Base-by-base conservation (phyloP, 1,139 yeast species). In the Lizanozyma gosingica region DNA sequence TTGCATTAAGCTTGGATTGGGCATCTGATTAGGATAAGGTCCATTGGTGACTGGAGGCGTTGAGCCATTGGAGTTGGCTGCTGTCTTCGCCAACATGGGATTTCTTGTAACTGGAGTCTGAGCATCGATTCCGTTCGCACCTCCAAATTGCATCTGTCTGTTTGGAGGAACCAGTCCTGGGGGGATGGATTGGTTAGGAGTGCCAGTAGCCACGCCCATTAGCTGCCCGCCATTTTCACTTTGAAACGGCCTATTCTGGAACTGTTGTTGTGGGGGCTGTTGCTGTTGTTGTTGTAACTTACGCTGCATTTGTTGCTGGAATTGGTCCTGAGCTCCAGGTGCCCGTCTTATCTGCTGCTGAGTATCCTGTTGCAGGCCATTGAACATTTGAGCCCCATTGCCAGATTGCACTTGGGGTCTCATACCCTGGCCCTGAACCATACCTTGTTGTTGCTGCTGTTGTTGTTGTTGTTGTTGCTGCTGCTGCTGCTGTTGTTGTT, bases 271-370 rank as follows among this genome's bases (percentile, higher is more conserved):
- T n/a, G 36, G 45, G 17, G 40, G 48, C 34, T 45, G 50, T 6
- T 40, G 50, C 38, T 45, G 55, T n/a, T 43, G 52, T 35, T 43
- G 47, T 29, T 43, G 50, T 3, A 40, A 35, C 33, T 14, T 27
- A 35, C 35, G 47, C 17, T 33, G 41, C 33, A 35, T 39, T 22
- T 18, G 45, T 11, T 39, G 51, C 18, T 41, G 48, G 6, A 35
- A 41, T 35, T 35, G 39, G 18, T 33, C 34, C 35, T 34, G 36
- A 33, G 38, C 43, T 16, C 41, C 46, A 18, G 41, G 43, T 18
- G 39, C 38, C 11, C 33, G 41, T 35, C 35, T 41, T 8, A 33
- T 35, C 16, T 33, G 35, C n/a, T 14, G 35, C 6, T n/a, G 11
- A 8, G 16, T 14, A 15, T 33, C 16, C 6, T 33, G 35, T 15